Conservation (phyloP, 2,329 filamentous ascomycete species). For the Colletotrichum musicola region DNA sequence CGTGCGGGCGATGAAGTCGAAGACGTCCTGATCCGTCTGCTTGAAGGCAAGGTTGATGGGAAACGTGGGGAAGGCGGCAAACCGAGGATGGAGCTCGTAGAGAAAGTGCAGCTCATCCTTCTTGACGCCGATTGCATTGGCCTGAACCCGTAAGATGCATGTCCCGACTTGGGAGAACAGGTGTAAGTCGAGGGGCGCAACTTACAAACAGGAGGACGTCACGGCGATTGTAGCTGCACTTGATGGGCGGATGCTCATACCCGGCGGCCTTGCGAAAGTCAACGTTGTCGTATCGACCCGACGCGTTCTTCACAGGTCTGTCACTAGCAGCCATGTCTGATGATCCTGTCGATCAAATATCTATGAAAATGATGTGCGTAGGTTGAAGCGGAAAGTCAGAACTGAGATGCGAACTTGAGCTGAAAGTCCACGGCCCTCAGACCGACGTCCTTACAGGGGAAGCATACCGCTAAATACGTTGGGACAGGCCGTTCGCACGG, state of each 20-base stretch:
- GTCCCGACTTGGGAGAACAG: too few species aligned
- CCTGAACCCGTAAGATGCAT: constrained; percentile 40
- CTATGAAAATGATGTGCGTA: neutral
- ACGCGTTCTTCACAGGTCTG: constrained; percentile 51
- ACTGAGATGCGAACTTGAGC: neutral
- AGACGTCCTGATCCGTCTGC: constrained; percentile 58
- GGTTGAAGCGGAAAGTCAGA: neutral
- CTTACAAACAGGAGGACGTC: constrained; percentile 57
- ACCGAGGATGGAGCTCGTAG: constrained; percentile 58
- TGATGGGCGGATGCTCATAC: constrained; percentile 52
- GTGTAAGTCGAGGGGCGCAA: neutral
- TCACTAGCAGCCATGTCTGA: constrained; percentile 41
- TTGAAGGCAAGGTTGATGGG: constrained; percentile 60
- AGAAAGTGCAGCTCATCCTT: constrained; percentile 57
- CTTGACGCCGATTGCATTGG: constrained; percentile 54
- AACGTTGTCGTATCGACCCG: constrained; percentile 56
- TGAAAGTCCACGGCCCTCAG: too few species aligned
- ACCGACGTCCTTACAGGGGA: neutral
- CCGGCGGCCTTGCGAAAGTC: constrained; percentile 55
- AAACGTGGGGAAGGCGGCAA: constrained; percentile 61
- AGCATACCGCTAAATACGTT: neutral
- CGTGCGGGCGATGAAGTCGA: constrained; percentile 54
- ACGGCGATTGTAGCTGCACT: constrained; percentile 57
- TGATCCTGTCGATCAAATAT: neutral
- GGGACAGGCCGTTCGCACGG: neutral